These are phyloP conservation scores for Phalaenopsis equestris DNA, from an alignment of 106 monocot species.

Conservation along the genomic window DNA sequence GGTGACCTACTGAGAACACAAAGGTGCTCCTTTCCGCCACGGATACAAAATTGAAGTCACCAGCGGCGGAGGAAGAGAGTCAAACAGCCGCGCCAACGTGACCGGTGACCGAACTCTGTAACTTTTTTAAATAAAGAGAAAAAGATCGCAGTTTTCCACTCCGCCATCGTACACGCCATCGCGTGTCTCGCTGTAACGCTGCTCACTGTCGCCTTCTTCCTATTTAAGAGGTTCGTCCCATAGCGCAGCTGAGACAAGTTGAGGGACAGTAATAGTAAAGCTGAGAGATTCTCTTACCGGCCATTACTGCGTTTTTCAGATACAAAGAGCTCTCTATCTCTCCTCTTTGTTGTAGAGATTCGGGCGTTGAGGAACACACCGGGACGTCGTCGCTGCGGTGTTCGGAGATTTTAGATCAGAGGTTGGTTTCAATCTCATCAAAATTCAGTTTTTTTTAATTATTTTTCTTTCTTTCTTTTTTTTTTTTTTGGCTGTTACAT, in stretches of 20 bases:
- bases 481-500: too few species aligned
- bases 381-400: neutral
- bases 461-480: too few species aligned
- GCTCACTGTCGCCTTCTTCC: too few species aligned
- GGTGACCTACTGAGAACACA: too few species aligned
- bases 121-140: neutral
- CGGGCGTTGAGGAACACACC: neutral
- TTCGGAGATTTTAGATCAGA: neutral
- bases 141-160: neutral
- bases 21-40: too few species aligned
- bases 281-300: neutral
- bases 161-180: neutral
- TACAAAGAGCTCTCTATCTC: too few species aligned
- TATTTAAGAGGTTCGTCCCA: neutral
- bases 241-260: neutral
- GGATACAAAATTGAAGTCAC: too few species aligned
- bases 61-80: neutral
- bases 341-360: too few species aligned
- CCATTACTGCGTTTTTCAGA: neutral
- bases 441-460: neutral
- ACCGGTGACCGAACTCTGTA: neutral
- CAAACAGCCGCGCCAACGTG: neutral
- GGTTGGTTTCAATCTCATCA: neutral
- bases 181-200: neutral
- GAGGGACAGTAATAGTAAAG: neutral